A percentile compares a stretch with the other conserved stretches of the same genome.
Evolutionary conservation across 805 yeast species (phyloP).

Genomic region (Ogataea nonfermentans): DNA sequence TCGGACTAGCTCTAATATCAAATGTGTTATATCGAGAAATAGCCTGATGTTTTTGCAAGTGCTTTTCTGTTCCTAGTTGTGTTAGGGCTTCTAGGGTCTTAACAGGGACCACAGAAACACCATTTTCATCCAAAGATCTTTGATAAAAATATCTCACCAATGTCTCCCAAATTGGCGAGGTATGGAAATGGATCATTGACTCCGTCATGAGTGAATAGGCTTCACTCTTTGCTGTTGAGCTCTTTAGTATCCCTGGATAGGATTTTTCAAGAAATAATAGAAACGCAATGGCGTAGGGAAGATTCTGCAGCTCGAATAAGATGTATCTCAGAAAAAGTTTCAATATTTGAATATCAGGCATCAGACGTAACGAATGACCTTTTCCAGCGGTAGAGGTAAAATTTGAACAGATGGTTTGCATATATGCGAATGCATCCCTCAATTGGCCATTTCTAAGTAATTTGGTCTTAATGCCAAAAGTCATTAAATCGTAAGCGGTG

Average conservation of each 20-base stretch:
- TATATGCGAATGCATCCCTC: constrained; percentile 7
- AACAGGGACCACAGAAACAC: neutral
- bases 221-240: constrained; percentile 1
- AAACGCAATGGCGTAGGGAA: constrained; percentile 24
- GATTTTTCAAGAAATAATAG: constrained; percentile 11
- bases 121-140: constrained; percentile 12
- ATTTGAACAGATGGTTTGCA: constrained; percentile 1
- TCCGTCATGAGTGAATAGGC: constrained; percentile 15
- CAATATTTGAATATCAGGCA: constrained; percentile 8
- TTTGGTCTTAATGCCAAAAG: constrained; percentile 1
- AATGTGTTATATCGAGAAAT: neutral
- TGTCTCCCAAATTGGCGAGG: constrained; percentile 19
- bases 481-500: constrained; percentile 6
- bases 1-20: constrained; percentile 13
- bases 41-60: neutral
- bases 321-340: constrained; percentile 12
- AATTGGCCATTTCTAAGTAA: constrained; percentile 2
- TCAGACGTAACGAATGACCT: neutral
- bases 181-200: constrained; percentile 18
- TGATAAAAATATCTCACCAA: constrained; percentile 20
- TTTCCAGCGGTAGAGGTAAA: too few relatives aligned
- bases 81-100: constrained; percentile 2
- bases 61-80: neutral
- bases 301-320: constrained; percentile 13
- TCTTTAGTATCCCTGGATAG: constrained; percentile 5